A percentile compares a stretch with the other conserved stretches of the same genome.
These are phyloP conservation scores for Leccinum subrobustum DNA, from an alignment of 1,284 basidiomycete genomes.

Conservation along the genomic window DNA sequence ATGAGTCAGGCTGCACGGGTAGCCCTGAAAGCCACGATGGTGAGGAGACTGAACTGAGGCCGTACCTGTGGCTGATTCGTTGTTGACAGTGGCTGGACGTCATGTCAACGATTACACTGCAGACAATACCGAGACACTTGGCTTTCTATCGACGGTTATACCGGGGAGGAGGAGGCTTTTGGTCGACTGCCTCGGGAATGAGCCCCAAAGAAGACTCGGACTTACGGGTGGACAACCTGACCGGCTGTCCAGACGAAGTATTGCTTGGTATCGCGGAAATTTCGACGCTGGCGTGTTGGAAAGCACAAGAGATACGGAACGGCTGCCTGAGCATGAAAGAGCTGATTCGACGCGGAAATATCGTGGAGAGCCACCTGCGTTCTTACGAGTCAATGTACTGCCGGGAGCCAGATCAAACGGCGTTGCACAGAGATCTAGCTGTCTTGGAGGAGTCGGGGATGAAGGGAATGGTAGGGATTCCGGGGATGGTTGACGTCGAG, in stretches of 20 bases:
- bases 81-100: slow-evolving; percentile 68
- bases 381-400: slow-evolving; percentile 34
- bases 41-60: slow-evolving; percentile 38
- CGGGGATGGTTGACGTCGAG: slow-evolving; percentile 35
- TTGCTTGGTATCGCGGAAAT: slow-evolving; percentile 74
- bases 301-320: slow-evolving; percentile 54
- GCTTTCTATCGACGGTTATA: slow-evolving; percentile 62
- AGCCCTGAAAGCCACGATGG: slow-evolving; percentile 68
- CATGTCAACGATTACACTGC: slow-evolving; percentile 61
- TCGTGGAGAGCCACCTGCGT: slow-evolving; percentile 62
- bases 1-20: slow-evolving; percentile 54
- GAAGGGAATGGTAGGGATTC: slow-evolving; percentile 26
- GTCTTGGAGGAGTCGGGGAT: slow-evolving; percentile 26
- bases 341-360: slow-evolving; percentile 62
- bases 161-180: slow-evolving; percentile 39
- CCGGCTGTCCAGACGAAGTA: slow-evolving; percentile 73
- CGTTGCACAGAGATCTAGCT: slow-evolving; percentile 41
- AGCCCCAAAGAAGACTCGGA: slow-evolving; percentile 31
- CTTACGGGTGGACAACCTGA: slow-evolving; percentile 62
- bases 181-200: slow-evolving; percentile 32
- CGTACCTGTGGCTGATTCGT: slow-evolving; percentile 7
- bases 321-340: slow-evolving; percentile 68
- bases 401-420: slow-evolving; percentile 34
- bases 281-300: slow-evolving; percentile 75
- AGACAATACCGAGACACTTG: slow-evolving; percentile 64